Conservation (phyloP, 2,329 filamentous ascomycete genomes). For the Aureobasidium subglaciale region DNA sequence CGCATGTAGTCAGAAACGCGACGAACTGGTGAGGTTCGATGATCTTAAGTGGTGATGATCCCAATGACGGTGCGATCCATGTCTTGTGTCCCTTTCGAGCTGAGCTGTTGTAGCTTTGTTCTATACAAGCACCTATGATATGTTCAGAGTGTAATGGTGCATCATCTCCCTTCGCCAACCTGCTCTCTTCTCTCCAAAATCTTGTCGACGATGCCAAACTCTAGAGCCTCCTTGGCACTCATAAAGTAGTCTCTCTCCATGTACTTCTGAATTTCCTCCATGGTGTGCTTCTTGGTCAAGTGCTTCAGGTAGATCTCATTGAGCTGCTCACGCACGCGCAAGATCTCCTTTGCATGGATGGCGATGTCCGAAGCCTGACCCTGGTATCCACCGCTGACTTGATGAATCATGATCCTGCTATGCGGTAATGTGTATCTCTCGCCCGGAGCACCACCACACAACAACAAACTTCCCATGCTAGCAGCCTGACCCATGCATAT, state of each 20-base stretch:
- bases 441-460: constrained; percentile 77
- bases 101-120: too few relatives aligned
- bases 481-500: constrained; percentile 93
- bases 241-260: constrained; percentile 98
- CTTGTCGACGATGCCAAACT: constrained; percentile 86
- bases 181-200: constrained; percentile 60
- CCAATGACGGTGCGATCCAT: too few relatives aligned
- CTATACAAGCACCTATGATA: too few relatives aligned
- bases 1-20: too few relatives aligned
- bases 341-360: constrained; percentile 95
- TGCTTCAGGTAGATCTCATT: constrained; percentile 87
- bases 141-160: background rate
- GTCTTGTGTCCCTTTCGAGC: too few relatives aligned
- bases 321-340: constrained; percentile 74
- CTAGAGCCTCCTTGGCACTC: constrained; percentile 77
- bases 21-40: too few relatives aligned
- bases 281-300: constrained; percentile 64
- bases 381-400: constrained; percentile 70
- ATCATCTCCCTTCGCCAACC: background rate
- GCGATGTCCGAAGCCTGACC: constrained; percentile 74
- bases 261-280: constrained; percentile 82
- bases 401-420: constrained; percentile 93
- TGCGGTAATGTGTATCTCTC: constrained; percentile 89
- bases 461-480: constrained; percentile 84
- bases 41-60: too few relatives aligned